Evolutionary conservation across 129 eudicot genomes (phyloP), one percentile per base, ranked within the genome.

Genomic region (Saposhnikovia divaricata): DNA sequence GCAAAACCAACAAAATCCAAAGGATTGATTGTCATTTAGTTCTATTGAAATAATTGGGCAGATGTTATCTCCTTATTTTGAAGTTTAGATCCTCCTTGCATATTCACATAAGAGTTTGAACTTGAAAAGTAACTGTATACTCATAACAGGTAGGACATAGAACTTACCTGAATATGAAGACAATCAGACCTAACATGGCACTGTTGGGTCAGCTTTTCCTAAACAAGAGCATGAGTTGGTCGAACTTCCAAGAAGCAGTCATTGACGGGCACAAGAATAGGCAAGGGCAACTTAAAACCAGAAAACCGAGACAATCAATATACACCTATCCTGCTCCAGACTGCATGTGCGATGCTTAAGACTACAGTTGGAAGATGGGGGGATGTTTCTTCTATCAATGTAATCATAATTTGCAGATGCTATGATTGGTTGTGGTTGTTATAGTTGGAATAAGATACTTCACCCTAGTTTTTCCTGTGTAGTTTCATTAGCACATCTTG

Each of bases 271-370:
- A 95, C 83, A 90, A 83, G 83, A 95, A 88, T 55, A 86, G 98
- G 80, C 94, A 95, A 86, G 98, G 98, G 4, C 97, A 87, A 68
- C 82, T 92, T 42, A 77, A 92, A 81, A 72, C 88, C 63, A 81
- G 98, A 59, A 95, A 89, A 80, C 88, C 79, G 68, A 83, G 84
- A 23, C 98, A 95, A 78, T 95, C 98, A 3, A 84, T 92, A 80
- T 95, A 95, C 69, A 95, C 98, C 9, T 95, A 95, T 71, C 98
- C 98, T 10, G 91, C 85, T 76, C 98, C 97, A 23, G 97, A 95
- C 82, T 95, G 98, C 84, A 95, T 95, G 97, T 95, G 98, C 81
- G 81, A 81, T 63, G 85, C 81, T 63, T 81, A 81, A 80, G 21
- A 44, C 12, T 13, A 42, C 31, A 6, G 37, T 18, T 51, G 16